A percentile compares a stretch with the other conserved stretches of the same genome.
Conservation (phyloP, 495 filamentous ascomycete genomes). For the Daldinia grandis region DNA sequence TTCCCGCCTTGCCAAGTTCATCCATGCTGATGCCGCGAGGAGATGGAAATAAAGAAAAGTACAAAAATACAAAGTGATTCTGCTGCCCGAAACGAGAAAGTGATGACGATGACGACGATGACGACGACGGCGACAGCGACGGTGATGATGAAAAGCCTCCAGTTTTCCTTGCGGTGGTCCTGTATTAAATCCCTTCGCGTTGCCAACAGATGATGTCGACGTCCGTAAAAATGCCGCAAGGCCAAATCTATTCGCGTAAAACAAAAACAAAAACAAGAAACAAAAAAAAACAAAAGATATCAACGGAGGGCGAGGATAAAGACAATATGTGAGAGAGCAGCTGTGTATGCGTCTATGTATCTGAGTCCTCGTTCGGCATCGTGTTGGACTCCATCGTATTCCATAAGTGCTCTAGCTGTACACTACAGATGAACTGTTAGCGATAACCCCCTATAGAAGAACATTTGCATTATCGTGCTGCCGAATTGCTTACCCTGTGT, state of each 20-base stretch:
- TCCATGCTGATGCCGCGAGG: constrained; percentile 26
- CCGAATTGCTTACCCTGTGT: constrained; percentile 42
- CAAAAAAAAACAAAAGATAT: constrained; percentile 7
- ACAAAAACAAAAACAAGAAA: no score
- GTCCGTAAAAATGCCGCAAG: background rate
- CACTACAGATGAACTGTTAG: constrained; percentile 27
- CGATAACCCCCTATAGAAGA: background rate
- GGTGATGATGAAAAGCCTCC: constrained; percentile 22
- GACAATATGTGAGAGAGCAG: background rate
- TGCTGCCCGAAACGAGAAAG: background rate
- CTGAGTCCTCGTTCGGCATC: constrained; percentile 33
- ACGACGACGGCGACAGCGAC: background rate
- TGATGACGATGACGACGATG: background rate
- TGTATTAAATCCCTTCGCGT: constrained; percentile 26
- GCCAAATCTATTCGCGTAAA: background rate
- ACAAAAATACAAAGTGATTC: constrained; percentile 1
- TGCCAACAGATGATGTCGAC: constrained; percentile 2
- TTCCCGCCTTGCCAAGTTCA: constrained; percentile 32
- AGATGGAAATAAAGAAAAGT: constrained; percentile 5
- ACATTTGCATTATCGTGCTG: background rate
- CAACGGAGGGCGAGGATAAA: background rate
- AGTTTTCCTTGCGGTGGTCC: constrained; percentile 33
- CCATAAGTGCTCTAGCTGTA: constrained; percentile 38
- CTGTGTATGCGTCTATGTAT: constrained; percentile 16
- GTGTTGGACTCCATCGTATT: constrained; percentile 38